These are phyloP conservation scores for Stemphylium beticola DNA, from an alignment of 2,329 filamentous ascomycete species.

Conservation along the genomic window DNA sequence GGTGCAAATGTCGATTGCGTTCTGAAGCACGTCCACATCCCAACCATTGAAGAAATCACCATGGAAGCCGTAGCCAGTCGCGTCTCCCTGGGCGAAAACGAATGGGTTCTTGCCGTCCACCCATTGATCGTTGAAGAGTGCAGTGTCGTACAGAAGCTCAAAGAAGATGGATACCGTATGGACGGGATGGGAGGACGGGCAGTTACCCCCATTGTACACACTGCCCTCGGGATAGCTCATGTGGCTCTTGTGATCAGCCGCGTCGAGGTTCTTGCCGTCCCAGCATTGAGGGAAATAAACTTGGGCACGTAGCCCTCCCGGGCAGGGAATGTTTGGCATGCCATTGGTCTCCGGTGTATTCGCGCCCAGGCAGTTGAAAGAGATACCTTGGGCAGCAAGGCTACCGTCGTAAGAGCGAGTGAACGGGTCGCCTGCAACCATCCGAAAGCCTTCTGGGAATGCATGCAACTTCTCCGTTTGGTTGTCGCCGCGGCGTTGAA, in stretches of 20 bases:
- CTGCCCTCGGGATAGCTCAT: slow-evolving; percentile 64
- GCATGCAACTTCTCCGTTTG: slow-evolving; percentile 67
- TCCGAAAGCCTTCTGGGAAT: slow-evolving; percentile 74
- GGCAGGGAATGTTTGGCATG: slow-evolving; percentile 74
- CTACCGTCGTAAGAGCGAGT: slow-evolving; percentile 61
- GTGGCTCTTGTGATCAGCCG: slow-evolving; percentile 66
- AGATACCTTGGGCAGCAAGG: slow-evolving; percentile 57
- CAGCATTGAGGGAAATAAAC: slow-evolving; percentile 78
- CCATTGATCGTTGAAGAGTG: slow-evolving; percentile 56
- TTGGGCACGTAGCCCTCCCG: slow-evolving; percentile 66
- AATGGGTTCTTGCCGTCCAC: slow-evolving; percentile 53
- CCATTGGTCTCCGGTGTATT: slow-evolving; percentile 54
- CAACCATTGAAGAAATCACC: slow-evolving; percentile 75
- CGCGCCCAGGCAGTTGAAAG: slow-evolving; percentile 61
- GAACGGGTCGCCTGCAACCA: slow-evolving; percentile 71
- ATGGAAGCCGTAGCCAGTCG: slow-evolving; percentile 72
- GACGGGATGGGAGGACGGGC: slow-evolving; percentile 57
- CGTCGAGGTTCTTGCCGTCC: slow-evolving; percentile 65
- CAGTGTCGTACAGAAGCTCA: slow-evolving; percentile 62
- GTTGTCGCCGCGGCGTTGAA: slow-evolving; percentile 57
- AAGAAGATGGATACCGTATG: slow-evolving; percentile 65
- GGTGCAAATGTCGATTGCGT: slow-evolving; percentile 71
- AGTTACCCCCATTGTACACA: slow-evolving; percentile 59
- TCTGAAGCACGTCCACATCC: slow-evolving; percentile 69
- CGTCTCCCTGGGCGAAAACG: slow-evolving; percentile 72